Evolutionary conservation across 1,139 yeast species (phyloP).

Genomic region (Debaryomyces sp.): DNA sequence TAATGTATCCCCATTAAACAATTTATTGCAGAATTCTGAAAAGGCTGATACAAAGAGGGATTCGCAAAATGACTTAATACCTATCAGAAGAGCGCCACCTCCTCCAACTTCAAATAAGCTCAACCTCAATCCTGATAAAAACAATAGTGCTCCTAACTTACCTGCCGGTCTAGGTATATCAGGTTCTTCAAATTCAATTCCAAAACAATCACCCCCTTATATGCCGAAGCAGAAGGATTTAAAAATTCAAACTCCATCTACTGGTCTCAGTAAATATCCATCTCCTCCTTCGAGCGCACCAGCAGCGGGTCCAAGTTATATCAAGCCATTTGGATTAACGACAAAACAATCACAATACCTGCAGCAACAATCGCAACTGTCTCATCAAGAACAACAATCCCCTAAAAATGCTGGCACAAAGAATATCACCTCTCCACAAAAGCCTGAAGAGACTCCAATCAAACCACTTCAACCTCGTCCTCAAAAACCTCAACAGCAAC

Average conservation of each 20-base stretch:
- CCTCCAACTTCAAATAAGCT: conserved; percentile 37
- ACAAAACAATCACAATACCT: conserved; percentile 13
- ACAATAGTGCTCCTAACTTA: conserved; percentile 6
- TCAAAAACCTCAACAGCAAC: conserved; percentile 11
- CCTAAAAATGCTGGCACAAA: conserved; percentile 8
- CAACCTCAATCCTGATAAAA: conserved; percentile 6
- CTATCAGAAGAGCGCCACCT: conserved; percentile 59
- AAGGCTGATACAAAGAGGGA: conserved; percentile 6
- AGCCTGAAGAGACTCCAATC: conserved; percentile 17
- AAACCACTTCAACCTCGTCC: conserved; percentile 25
- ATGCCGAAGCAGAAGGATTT: conserved; percentile 32
- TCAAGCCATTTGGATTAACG: conserved; percentile 21
- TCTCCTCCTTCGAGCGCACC: conserved; percentile 21
- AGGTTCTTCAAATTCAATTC: conserved; percentile 19
- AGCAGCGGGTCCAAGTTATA: conserved; percentile 26
- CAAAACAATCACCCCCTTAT: conserved; percentile 37
- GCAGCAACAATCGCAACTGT: conserved; percentile 8
- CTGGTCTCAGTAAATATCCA: conserved; percentile 16
- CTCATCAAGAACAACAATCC: conserved; percentile 17
- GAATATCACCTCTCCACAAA: conserved; percentile 15
- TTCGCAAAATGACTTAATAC: conserved; percentile 35
- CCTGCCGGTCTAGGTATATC: conserved; percentile 29
- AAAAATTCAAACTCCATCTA: conserved; percentile 25
- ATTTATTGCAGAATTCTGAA: conserved; percentile 32
- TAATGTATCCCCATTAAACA: conserved; percentile 39